These are phyloP conservation scores for Geranium rotundifolium DNA, from an alignment of 345 rosid species.

Conservation along the genomic window DNA sequence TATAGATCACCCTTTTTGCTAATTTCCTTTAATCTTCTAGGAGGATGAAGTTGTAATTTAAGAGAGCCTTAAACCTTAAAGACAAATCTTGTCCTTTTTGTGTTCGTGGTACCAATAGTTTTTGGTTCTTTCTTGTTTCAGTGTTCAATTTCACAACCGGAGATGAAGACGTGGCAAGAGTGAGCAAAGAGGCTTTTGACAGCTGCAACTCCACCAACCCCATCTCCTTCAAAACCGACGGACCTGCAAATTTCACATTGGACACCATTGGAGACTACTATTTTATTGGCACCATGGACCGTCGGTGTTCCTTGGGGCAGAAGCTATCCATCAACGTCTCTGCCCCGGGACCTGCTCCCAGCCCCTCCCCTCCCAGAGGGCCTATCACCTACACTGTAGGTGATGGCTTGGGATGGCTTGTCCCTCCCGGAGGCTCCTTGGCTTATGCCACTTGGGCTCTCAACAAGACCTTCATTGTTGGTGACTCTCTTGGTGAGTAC, in stretches of 20 bases:
- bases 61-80: neutral
- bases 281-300: constrained; percentile 18
- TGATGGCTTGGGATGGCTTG: constrained; percentile 24
- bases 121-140: constrained; percentile 5
- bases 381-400: constrained; percentile 19
- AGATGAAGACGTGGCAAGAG: constrained; percentile 30
- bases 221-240: neutral
- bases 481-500: constrained; percentile 32
- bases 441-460: constrained; percentile 31
- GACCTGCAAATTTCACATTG: constrained; percentile 23
- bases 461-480: constrained; percentile 27
- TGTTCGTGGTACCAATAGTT: neutral
- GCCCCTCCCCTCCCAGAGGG: constrained; percentile 20
- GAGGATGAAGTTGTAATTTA: neutral
- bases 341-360: neutral
- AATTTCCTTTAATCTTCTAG: too few relatives aligned
- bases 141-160: constrained; percentile 23
- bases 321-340: constrained; percentile 20
- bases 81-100: neutral
- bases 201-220: constrained; percentile 23
- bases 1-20: too few relatives aligned
- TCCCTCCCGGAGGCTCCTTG: constrained; percentile 16
- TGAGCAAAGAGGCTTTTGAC: constrained; percentile 19
- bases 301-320: constrained; percentile 27
- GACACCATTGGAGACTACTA: constrained; percentile 27